Conservation (phyloP, 345 rosid genomes). For the Eucalyptus polybractea region DNA sequence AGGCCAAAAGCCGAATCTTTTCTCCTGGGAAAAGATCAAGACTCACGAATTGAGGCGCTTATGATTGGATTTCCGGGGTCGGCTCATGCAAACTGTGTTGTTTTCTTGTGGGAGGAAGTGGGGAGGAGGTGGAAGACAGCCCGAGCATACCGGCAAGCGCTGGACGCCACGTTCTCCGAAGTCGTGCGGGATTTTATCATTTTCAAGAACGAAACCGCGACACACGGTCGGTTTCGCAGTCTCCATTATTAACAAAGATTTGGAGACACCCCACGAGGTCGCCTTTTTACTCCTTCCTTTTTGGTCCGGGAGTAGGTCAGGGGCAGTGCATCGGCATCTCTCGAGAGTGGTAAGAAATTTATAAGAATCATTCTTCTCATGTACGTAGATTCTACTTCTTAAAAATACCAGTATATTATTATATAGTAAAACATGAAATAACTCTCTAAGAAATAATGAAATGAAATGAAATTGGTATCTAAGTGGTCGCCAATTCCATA, state of each 20-base stretch:
- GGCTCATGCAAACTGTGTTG: neutral
- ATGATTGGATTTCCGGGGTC: neutral
- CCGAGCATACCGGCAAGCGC: neutral
- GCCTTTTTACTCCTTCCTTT: neutral
- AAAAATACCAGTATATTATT: neutral
- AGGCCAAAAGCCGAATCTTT: neutral
- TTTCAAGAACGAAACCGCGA: neutral
- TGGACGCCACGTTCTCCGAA: neutral
- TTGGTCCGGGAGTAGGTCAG: neutral
- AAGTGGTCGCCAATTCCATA: fast-evolving
- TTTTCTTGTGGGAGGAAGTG: neutral
- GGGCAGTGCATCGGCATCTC: neutral
- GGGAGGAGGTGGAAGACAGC: neutral
- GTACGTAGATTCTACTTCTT: neutral
- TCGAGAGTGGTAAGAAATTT: neutral
- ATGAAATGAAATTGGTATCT: neutral
- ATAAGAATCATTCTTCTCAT: neutral
- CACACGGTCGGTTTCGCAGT: neutral
- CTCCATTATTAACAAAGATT: neutral
- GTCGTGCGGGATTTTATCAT: neutral
- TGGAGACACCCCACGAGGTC: neutral
- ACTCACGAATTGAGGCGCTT: neutral
- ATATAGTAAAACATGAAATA: too few relatives aligned
- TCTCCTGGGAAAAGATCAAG: neutral
- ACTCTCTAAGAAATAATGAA: neutral